A percentile compares a stretch with the other conserved stretches of the same genome.
phyloP scores from a whole-genome alignment of 495 filamentous ascomycete species.

The Trichoderma virens region DNA sequence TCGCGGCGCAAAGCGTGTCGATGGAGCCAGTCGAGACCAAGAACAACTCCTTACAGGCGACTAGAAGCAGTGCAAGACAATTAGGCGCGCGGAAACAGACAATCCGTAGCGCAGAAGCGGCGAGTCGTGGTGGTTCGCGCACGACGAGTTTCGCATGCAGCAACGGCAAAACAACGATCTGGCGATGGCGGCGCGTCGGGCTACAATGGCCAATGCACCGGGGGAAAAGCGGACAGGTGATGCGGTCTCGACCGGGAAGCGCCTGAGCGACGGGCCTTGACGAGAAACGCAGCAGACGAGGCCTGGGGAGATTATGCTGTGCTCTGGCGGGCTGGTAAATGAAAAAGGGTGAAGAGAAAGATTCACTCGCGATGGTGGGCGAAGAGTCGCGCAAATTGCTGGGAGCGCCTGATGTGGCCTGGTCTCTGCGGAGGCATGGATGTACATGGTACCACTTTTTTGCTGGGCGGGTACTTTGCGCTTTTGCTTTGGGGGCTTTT shows the following conservation, averaged over 20 bases:
- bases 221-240: not conserved
- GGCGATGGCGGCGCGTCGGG: constrained; percentile 1
- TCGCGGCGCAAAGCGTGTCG: constrained; percentile 49
- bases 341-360: constrained; percentile 13
- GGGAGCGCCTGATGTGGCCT: constrained; percentile 3
- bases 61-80: constrained; percentile 1
- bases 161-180: not conserved
- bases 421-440: not conserved
- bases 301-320: not conserved
- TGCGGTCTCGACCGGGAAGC: not conserved
- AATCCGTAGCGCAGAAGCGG: not conserved
- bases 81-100: not conserved
- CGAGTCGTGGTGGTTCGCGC: not conserved
- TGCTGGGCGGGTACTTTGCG: not conserved
- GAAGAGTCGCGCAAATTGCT: constrained; percentile 9
- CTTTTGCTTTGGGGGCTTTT: too few relatives aligned
- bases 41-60: not conserved
- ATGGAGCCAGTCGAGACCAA: not conserved
- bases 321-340: not conserved
- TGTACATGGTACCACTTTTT: not conserved
- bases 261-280: not conserved
- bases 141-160: constrained; percentile 2
- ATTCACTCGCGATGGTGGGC: constrained; percentile 7
- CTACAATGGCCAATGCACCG: not conserved
- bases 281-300: not conserved